Base-by-base conservation (phyloP, 495 filamentous ascomycete genomes). In the Aspergillus kassunensis region DNA sequence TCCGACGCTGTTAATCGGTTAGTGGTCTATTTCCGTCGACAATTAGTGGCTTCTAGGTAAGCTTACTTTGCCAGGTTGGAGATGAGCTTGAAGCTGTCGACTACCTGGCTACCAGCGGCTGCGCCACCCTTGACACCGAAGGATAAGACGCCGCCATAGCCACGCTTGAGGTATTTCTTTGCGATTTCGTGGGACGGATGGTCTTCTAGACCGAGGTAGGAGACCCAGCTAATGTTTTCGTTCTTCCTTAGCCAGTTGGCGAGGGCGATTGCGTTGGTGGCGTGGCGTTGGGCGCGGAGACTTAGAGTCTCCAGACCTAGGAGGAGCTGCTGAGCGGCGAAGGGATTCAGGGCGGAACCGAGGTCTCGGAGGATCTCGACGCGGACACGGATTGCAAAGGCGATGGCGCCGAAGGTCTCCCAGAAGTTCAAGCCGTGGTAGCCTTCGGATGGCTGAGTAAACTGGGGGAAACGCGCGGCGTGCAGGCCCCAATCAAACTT, bases 371-470 rank as follows among this genome's bases (percentile, higher is more conserved):
- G 80, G 51, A 96, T 85, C 76, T 97, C 88, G 8, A 91, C 86
- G 16, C 90, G 84, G 19, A 87, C 81, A 6, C 88, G 82, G 61
- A 96, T 90, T 36, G 86, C 86, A 60, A 88, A 97, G 16, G 90
- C 81, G 59, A 93, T 82, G 20, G 82, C 68, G 3, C 95, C 95
- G 58, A 97, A 97, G 0, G 91, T 93, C 59, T 97, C 95, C 86
- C 86, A 96, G 80, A 97, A 97, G 65, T 91, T 95, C 49, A 98
- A 79, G 5, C 95, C 93, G 69, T 97, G 93, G 72, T 97, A 98
- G 15, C 95, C 92, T 52, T 89, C 87, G 0, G 88, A 82, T 3
- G 93, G 95, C 70, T 98, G 90, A 37, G 87, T 83, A 71, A 98
- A 88, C 68, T 97, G 89, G 2, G 95, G 93, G 80, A 97, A 98